Evolutionary conservation across 2,329 filamentous ascomycete genomes (phyloP).

Genomic region (Aureobasidium pullulans): DNA sequence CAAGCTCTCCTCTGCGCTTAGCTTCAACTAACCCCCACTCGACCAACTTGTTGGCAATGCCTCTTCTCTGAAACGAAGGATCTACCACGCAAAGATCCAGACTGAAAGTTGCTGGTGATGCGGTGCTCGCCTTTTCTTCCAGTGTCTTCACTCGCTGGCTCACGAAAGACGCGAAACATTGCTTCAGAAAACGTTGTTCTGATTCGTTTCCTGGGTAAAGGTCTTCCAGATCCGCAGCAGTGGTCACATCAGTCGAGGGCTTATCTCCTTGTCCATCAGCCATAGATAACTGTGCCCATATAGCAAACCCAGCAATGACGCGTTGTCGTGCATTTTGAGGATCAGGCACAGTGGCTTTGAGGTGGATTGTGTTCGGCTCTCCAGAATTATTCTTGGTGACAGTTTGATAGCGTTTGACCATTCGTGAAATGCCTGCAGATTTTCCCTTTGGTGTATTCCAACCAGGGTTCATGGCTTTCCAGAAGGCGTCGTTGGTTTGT

Average conservation of each 20-base stretch:
- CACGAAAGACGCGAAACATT: constrained; percentile 40
- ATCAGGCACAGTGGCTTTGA: constrained; percentile 46
- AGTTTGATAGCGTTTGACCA: constrained; percentile 37
- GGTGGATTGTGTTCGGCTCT: constrained; percentile 44
- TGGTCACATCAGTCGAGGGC: constrained; percentile 32
- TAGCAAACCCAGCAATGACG: constrained; percentile 45
- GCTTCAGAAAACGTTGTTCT: constrained; percentile 41
- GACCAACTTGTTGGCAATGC: constrained; percentile 29
- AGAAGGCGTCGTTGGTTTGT: constrained; percentile 46
- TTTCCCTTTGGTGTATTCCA: constrained; percentile 47
- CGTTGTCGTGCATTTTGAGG: constrained; percentile 23
- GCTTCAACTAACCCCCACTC: constrained; percentile 29
- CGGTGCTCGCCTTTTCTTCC: constrained; percentile 32
- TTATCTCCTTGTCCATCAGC: constrained; percentile 43
- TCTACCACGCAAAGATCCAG: constrained; percentile 48
- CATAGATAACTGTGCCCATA: constrained; percentile 48
- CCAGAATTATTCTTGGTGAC: constrained; percentile 37
- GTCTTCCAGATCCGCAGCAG: background rate
- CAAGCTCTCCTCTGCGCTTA: constrained; percentile 26
- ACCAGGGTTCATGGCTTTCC: constrained; percentile 45
- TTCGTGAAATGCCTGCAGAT: constrained; percentile 28
- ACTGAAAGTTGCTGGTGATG: constrained; percentile 41
- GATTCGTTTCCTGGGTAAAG: constrained; percentile 19
- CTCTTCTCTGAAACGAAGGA: constrained; percentile 44
- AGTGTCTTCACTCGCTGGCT: constrained; percentile 37